Percentiles rank a stretch among this genome's conserved stretches.
phyloP scores from a whole-genome alignment of 1,284 basidiomycete genomes.

The Cutaneotrichosporon spelunceum region DNA sequence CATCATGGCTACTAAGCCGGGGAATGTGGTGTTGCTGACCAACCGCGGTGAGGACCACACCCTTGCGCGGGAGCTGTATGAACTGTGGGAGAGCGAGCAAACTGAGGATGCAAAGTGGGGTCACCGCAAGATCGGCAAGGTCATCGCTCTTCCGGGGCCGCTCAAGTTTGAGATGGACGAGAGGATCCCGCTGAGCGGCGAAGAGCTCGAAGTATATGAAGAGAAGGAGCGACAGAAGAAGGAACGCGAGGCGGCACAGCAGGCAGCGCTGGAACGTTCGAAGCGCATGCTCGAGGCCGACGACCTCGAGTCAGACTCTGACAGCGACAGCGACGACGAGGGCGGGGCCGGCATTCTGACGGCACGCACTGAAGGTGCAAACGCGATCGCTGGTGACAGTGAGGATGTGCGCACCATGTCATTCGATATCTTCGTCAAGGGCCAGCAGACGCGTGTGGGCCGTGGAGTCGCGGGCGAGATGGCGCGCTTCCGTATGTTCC shows the following conservation, averaged over 20 bases:
- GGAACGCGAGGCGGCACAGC: constrained; percentile 81
- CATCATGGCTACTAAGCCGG: constrained; percentile 72
- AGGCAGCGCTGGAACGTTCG: constrained; percentile 76
- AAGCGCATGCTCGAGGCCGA: constrained; percentile 83
- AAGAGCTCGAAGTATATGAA: constrained; percentile 77
- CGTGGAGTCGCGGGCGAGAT: constrained; percentile 50
- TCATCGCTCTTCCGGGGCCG: constrained; percentile 69
- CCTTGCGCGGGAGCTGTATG: constrained; percentile 72
- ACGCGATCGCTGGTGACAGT: constrained; percentile 45
- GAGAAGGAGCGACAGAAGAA: constrained; percentile 74
- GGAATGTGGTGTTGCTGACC: constrained; percentile 82
- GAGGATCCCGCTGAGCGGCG: constrained; percentile 80
- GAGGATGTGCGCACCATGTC: constrained; percentile 58
- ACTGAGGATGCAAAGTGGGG: constrained; percentile 67
- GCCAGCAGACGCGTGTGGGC: constrained; percentile 73
- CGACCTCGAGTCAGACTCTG: constrained; percentile 60
- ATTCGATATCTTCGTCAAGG: constrained; percentile 95
- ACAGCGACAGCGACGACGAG: constrained; percentile 66
- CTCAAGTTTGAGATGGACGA: constrained; percentile 74
- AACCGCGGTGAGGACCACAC: constrained; percentile 73
- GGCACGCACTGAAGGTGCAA: constrained; percentile 35
- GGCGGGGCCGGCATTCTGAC: constrained; percentile 63
- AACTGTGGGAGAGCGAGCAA: constrained; percentile 69
- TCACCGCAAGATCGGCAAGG: constrained; percentile 78
- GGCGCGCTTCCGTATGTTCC: constrained; percentile 88